Base-by-base conservation (phyloP, 2,329 filamentous ascomycete species). In the Metarhizium anisopliae region DNA sequence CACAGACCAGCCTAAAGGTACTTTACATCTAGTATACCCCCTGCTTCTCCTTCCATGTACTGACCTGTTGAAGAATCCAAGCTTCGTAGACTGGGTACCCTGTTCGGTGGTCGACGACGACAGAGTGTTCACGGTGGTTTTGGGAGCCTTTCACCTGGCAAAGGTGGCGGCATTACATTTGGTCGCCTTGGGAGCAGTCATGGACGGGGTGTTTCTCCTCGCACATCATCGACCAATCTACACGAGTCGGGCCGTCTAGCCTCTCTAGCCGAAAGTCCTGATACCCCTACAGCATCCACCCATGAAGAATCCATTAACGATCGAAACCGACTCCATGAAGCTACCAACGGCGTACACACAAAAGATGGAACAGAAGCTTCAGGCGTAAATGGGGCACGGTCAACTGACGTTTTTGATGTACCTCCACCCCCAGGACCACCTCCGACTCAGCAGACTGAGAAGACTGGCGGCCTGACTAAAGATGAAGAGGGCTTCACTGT, bases 401-500 rank as follows among this genome's bases (percentile, higher is more conserved):
- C 69, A 18, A 62, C 72, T 47, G 80, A 82, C 54, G 65, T 80
- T 29, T 74, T 77, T 51, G 78, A 79, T 53, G 76, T 79, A 35
- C 71, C 76, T 8, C 75, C 80, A 35, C 79, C 80, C 16, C 72
- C 77, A 2, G 78, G 77, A 0, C 75, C 79, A 25, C 77, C 81
- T 2, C 75, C 77, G 2, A 72, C 73, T 2, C 76, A 77, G 50
- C 69, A 69, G 55, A 68, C 68, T 53, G 68, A 70, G 25, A 67
- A 70, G 16, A 55, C 68, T 8, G 59, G 61, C 1, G 67, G 73
- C 55, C 67, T 77, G 55, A 70, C 73, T 20, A 89, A 52, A 29
- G 90, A 94, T 66, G 74, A 82, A 0, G 89, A 95, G 60, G 90
- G 89, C 6, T 94, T 85, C 66, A 86, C 80, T 4, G 80, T 93